phyloP scores from a whole-genome alignment of 2,329 filamentous ascomycete species.

The Epichloe baconii region DNA sequence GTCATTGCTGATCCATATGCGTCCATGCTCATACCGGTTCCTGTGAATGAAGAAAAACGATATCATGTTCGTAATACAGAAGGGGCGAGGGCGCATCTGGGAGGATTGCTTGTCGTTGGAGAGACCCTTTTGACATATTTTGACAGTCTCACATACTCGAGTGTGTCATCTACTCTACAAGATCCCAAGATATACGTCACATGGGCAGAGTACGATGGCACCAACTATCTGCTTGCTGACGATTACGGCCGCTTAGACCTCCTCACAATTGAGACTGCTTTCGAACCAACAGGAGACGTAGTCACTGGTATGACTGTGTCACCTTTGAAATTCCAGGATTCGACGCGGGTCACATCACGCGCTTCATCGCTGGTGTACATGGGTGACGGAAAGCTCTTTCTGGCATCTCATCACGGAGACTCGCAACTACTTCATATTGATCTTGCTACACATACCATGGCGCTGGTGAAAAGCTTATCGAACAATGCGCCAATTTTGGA shows the following conservation, averaged over 20 bases:
- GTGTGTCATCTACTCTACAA: constrained; percentile 49
- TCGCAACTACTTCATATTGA: constrained; percentile 64
- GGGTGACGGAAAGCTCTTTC: constrained; percentile 58
- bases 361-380: constrained; percentile 72
- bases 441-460: constrained; percentile 30
- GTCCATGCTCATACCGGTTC: constrained; percentile 49
- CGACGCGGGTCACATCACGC: constrained; percentile 44
- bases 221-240: constrained; percentile 78
- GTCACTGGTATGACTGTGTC: constrained; percentile 63
- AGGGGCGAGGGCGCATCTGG: constrained; percentile 42
- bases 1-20: constrained; percentile 42
- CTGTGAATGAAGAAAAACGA: constrained; percentile 43
- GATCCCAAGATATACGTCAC: constrained; percentile 80
- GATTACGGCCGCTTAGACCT: constrained; percentile 80
- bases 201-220: constrained; percentile 74
- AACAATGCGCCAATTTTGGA: constrained; percentile 91
- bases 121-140: constrained; percentile 78
- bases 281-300: constrained; percentile 50
- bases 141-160: constrained; percentile 59
- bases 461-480: constrained; percentile 51
- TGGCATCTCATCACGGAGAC: constrained; percentile 88
- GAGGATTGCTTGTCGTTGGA: constrained; percentile 62
- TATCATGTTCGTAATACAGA: constrained; percentile 45
- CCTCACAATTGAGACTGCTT: constrained; percentile 59
- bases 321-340: constrained; percentile 17